Percentiles rank a stretch among this genome's conserved stretches.
These are phyloP conservation scores for Malassezia restricta DNA, from an alignment of 1,284 basidiomycete genomes.

Conservation along the genomic window DNA sequence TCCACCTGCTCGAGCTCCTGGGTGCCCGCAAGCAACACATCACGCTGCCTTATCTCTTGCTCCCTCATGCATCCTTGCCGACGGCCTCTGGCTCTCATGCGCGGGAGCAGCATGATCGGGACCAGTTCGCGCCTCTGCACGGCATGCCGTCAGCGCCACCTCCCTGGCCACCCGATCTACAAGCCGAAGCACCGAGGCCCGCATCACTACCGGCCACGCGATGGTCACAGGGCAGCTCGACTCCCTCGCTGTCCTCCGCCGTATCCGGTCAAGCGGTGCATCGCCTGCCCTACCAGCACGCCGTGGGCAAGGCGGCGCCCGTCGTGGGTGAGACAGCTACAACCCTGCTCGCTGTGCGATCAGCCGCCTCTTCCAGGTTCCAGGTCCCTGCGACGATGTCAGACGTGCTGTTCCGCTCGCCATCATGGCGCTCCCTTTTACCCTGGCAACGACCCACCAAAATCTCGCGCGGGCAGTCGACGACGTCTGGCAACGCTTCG, in stretches of 20 bases:
- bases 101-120: slow-evolving; percentile 35
- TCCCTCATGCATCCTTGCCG: slow-evolving; percentile 16
- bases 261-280: background rate
- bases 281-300: background rate
- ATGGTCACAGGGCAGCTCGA: background rate
- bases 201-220: background rate
- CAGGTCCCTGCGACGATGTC: background rate
- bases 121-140: slow-evolving; percentile 25
- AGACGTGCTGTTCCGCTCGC: background rate
- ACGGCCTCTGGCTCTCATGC: slow-evolving; percentile 8
- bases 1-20: slow-evolving; percentile 44
- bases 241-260: background rate
- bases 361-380: background rate
- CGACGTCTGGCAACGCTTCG: background rate
- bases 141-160: background rate
- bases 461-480: background rate
- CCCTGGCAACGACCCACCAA: background rate
- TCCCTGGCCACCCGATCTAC: background rate
- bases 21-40: slow-evolving; percentile 41
- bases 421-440: background rate
- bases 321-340: slow-evolving; percentile 11
- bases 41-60: slow-evolving; percentile 37
- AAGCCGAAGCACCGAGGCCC: background rate
- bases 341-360: slow-evolving; percentile 4
- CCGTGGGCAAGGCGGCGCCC: slow-evolving; percentile 4